Evolutionary conservation across 2,329 filamentous ascomycete species (phyloP).

Genomic region (Aureobasidium leucospermi): DNA sequence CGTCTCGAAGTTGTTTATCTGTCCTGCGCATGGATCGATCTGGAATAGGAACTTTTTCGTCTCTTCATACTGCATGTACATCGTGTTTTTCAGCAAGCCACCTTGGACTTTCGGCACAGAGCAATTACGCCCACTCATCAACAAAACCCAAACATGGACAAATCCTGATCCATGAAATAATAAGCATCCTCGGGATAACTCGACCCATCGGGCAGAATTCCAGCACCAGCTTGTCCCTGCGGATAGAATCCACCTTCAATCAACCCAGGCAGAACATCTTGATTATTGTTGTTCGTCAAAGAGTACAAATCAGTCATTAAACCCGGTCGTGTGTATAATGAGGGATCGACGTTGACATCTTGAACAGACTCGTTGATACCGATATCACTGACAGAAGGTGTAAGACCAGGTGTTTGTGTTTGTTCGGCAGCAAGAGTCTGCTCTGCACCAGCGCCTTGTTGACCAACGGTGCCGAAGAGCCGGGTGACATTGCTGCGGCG

Average conservation of each 20-base stretch:
- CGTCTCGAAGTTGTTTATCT: no score
- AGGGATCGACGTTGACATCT: neutral
- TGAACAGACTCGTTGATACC: neutral
- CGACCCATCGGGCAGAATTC: neutral
- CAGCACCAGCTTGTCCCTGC: neutral
- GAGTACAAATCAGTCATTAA: conserved; percentile 1
- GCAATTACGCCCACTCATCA: neutral
- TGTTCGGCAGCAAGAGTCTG: neutral
- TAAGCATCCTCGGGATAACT: conserved; percentile 9
- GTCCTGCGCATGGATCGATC: no score
- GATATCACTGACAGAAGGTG: neutral
- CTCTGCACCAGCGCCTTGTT: neutral
- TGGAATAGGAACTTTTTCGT: no score
- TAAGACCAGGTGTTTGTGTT: neutral
- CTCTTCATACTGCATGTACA: no score
- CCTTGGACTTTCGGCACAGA: no score
- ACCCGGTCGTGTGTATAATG: neutral
- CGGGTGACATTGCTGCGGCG: neutral
- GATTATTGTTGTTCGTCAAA: neutral
- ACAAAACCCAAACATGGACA: conserved; percentile 14
- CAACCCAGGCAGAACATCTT: neutral
- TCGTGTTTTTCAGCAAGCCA: no score
- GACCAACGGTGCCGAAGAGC: conserved; percentile 7
- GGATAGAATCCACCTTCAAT: neutral
- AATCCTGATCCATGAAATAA: conserved; percentile 13